phyloP scores from a whole-genome alignment of 1,139 yeast genomes.

The Saccharomyces hybrid region DNA sequence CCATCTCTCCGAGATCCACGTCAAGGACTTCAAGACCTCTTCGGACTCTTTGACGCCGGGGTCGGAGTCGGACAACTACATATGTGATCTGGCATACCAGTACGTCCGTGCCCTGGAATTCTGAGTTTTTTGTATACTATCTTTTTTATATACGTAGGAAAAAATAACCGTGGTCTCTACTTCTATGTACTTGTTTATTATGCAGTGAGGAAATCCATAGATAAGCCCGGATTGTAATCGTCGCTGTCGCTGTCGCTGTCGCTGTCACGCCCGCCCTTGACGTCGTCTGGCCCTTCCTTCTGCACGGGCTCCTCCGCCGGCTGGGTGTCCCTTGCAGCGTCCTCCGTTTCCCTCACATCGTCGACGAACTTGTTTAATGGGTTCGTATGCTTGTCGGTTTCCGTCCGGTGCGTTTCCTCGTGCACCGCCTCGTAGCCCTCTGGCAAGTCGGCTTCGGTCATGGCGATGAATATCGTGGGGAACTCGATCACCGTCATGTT shows the following conservation, averaged over 20 bases:
- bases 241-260: slow-evolving; percentile 13
- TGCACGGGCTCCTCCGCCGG: slow-evolving; percentile 5
- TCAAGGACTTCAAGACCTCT: slow-evolving; percentile 19
- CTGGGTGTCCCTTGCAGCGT: slow-evolving; percentile 13
- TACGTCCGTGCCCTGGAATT: slow-evolving; percentile 25
- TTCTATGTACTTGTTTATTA: neutral
- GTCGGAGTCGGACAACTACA: slow-evolving; percentile 6
- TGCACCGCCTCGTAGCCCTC: slow-evolving; percentile 11
- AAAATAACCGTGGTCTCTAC: neutral
- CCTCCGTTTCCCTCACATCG: slow-evolving; percentile 5
- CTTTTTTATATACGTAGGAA: neutral
- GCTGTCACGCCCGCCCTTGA: neutral
- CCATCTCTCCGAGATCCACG: slow-evolving; percentile 15
- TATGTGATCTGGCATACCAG: slow-evolving; percentile 26
- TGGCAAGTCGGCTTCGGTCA: slow-evolving; percentile 15
- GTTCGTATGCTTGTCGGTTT: neutral
- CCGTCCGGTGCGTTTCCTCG: slow-evolving; percentile 6
- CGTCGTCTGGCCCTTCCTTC: slow-evolving; percentile 2
- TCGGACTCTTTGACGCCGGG: slow-evolving; percentile 11
- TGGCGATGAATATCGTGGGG: slow-evolving; percentile 56
- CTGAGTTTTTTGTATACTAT: slow-evolving; percentile 3
- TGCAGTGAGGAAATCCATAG: slow-evolving; percentile 15
- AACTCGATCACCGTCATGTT: slow-evolving; percentile 64
- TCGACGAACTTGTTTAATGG: slow-evolving; percentile 9
- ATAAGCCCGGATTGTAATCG: slow-evolving; percentile 22